A percentile compares a stretch with the other conserved stretches of the same genome.
phyloP scores from a whole-genome alignment of 73 alveolate species.

The Paramecium tetraurelia region DNA sequence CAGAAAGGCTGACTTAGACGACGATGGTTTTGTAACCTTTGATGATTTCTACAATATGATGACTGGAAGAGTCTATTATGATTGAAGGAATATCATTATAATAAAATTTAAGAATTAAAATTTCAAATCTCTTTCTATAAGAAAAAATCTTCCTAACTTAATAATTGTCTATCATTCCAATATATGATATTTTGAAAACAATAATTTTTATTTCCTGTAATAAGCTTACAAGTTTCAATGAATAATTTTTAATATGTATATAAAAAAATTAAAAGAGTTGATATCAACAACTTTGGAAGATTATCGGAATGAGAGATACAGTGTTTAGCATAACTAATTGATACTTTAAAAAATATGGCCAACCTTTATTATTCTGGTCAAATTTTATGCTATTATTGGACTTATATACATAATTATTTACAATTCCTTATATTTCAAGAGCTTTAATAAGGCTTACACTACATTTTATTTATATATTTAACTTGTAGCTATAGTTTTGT shows the following conservation, averaged over 20 bases:
- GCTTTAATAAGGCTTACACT: neutral
- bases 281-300: neutral
- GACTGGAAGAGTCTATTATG: conserved; percentile 53
- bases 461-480: neutral
- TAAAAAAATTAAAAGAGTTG: conserved; percentile 4
- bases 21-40: conserved; percentile 50
- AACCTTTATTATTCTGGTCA: neutral
- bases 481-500: neutral
- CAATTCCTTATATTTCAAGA: neutral
- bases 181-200: neutral
- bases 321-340: neutral
- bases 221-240: neutral
- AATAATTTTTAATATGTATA: neutral
- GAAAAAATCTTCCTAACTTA: neutral
- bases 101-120: neutral
- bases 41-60: conserved; percentile 53
- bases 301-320: neutral
- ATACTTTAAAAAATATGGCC: conserved; percentile 17
- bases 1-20: conserved; percentile 52
- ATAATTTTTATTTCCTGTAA: neutral
- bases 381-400: neutral
- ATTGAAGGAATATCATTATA: neutral
- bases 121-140: neutral
- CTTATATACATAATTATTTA: neutral
- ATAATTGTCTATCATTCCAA: neutral